Conservation (phyloP, 2,329 filamentous ascomycete genomes). For the Cladophialophora psammophila region DNA sequence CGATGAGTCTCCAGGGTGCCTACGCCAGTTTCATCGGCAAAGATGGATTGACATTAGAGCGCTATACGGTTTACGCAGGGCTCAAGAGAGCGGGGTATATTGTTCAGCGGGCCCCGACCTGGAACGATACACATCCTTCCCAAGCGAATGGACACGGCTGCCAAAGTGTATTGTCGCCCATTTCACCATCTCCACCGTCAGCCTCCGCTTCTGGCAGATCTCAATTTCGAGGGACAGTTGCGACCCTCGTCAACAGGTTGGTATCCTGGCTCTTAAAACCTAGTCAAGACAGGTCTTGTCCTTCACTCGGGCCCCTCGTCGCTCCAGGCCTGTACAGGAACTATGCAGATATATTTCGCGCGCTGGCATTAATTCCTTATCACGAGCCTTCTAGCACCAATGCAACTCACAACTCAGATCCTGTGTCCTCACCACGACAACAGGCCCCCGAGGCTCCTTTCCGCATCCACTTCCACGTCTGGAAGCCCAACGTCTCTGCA, state of each 20-base stretch:
- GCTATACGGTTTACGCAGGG: constrained; percentile 87
- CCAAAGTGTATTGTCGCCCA: background rate
- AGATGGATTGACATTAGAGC: constrained; percentile 71
- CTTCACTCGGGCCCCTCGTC: constrained; percentile 64
- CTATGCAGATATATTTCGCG: constrained; percentile 75
- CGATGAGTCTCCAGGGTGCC: constrained; percentile 88
- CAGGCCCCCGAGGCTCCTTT: constrained; percentile 60
- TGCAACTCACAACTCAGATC: constrained; percentile 41
- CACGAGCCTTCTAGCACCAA: constrained; percentile 64
- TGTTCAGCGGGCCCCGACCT: constrained; percentile 72
- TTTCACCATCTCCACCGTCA: background rate
- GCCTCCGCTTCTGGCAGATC: background rate
- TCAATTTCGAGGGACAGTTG: constrained; percentile 10
- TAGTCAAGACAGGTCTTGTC: constrained; percentile 26
- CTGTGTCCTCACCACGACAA: constrained; percentile 26
- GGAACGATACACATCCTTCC: constrained; percentile 47
- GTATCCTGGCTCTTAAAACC: constrained; percentile 54
- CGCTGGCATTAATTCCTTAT: constrained; percentile 75
- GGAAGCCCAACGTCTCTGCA: constrained; percentile 69
- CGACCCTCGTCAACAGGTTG: constrained; percentile 61
- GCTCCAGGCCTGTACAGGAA: constrained; percentile 70
- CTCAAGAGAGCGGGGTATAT: constrained; percentile 84
- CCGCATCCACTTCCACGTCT: constrained; percentile 79
- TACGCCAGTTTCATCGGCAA: constrained; percentile 83
- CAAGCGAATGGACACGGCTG: constrained; percentile 28